Conservation (phyloP, 257 asterid genomes). For the Rehmannia glutinosa region DNA sequence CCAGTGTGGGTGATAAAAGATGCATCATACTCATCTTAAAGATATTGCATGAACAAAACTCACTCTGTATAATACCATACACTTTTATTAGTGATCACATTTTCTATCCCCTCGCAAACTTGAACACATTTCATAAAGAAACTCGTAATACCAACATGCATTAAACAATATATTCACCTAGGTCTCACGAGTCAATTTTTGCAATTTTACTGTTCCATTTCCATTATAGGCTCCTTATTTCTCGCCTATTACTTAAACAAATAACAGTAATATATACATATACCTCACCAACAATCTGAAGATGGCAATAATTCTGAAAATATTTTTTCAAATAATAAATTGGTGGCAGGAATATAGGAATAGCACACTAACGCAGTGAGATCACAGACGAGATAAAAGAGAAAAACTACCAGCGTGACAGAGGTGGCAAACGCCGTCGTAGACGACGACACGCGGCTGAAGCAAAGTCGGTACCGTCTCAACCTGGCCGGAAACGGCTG, state of each 20-base stretch:
- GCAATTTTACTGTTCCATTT: neutral
- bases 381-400: neutral
- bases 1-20: no score
- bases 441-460: constrained; percentile 74
- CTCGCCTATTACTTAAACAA: neutral
- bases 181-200: neutral
- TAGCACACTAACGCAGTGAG: constrained; percentile 1
- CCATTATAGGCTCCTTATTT: neutral
- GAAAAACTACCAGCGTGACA: constrained; percentile 60
- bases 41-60: neutral
- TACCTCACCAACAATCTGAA: constrained; percentile 9
- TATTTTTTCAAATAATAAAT: neutral
- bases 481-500: constrained; percentile 18
- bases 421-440: constrained; percentile 93
- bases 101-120: neutral
- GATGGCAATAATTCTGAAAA: neutral
- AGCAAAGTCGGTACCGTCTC: constrained; percentile 41
- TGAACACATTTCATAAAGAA: constrained; percentile 1
- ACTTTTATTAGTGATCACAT: neutral
- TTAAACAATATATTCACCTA: neutral
- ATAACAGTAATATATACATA: no score
- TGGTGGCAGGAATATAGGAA: neutral
- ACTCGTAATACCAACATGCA: neutral
- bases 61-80: neutral
- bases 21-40: no score